Evolutionary conservation across 2,329 filamentous ascomycete species (phyloP).

Genomic region (Calonectria naviculata): DNA sequence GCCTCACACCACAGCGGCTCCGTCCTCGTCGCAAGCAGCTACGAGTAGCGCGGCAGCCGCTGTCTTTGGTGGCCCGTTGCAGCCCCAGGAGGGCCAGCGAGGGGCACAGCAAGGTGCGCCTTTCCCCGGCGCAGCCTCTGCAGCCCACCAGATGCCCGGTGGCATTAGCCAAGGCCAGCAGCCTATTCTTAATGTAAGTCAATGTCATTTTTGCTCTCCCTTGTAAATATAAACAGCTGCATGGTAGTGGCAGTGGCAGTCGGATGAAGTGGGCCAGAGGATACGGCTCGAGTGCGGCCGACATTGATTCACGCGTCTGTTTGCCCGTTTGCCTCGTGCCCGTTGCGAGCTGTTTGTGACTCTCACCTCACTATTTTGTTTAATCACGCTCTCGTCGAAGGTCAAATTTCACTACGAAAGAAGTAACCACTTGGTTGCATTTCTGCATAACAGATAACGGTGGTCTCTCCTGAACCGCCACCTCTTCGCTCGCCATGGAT

Average conservation of each 20-base stretch:
- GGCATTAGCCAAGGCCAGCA: conserved; percentile 56
- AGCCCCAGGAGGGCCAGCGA: conserved; percentile 73
- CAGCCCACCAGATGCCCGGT: conserved; percentile 51
- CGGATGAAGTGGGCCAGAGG: conserved; percentile 26
- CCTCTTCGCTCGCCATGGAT: conserved; percentile 20
- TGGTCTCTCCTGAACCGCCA: not conserved
- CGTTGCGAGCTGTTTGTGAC: not conserved
- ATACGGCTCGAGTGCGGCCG: conserved; percentile 17
- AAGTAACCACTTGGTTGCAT: conserved; percentile 3
- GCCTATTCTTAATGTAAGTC: conserved; percentile 64
- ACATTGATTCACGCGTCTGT: conserved; percentile 27
- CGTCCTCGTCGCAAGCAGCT: conserved; percentile 65
- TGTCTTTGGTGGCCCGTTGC: conserved; percentile 77
- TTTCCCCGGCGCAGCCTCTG: conserved; percentile 58
- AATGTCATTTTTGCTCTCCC: conserved; percentile 17
- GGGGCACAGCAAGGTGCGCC: conserved; percentile 56
- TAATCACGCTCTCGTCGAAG: not conserved
- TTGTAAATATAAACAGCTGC: not conserved
- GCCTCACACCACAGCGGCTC: conserved; percentile 60
- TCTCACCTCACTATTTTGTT: conserved; percentile 3
- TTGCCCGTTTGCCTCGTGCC: not conserved
- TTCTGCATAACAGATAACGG: not conserved
- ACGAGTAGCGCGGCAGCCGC: conserved; percentile 67
- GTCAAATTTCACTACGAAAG: not conserved
- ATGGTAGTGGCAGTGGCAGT: conserved; percentile 21